Base-by-base conservation (phyloP, 495 filamentous ascomycete species). In the Trichoderma parareesei region DNA sequence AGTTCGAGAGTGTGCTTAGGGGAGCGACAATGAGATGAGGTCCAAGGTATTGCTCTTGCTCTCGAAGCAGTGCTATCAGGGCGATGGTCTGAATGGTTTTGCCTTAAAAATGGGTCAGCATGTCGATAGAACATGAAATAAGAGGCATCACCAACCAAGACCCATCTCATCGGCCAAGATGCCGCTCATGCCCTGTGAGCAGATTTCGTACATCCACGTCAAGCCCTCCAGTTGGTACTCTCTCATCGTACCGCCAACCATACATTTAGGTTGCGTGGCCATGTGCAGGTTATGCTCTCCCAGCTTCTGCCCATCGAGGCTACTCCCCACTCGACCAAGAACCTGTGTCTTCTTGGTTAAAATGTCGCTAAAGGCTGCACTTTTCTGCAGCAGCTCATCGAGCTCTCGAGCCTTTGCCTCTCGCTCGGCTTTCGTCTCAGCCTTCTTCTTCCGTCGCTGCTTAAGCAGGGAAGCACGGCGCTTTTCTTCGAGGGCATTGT, bases 101-200 rank as follows among this genome's bases (percentile, higher is more conserved):
- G 33, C 78, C 79, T 80, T 46, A 1, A 59, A 4, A 63, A 41
- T 27, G 27, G 20, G 70, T 60, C 6, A 68, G 46, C 18, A n/a
- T 14, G 27, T 8, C 4, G 6, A 37, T 57, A 11, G 20, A 14
- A 33, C 14, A 38, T 20, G 27, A 33, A 20, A 46, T 35, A 4
- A 7, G 42, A 35, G n/a, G 46, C 4, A 1, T 48, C 48, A 72
- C 75, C 65, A 66, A 69, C 93, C 93, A 37, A 98, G 74, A 2
- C 94, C 94, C 94, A 98, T 98, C 74, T 98, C 94, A 71, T 98
- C 94, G 0, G 94, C 94, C 33, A 98, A 74, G 67, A 98, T 98
- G 0, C 94, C 94, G 70, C 92, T 96, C 71, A 98, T 81, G 5
- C 94, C 93, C 73, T 97, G 96, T 18, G 76, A 70, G 65, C 79